Evolutionary conservation across 208 protist species (phyloP).

Genomic region (Wallacemonas rigidus): DNA sequence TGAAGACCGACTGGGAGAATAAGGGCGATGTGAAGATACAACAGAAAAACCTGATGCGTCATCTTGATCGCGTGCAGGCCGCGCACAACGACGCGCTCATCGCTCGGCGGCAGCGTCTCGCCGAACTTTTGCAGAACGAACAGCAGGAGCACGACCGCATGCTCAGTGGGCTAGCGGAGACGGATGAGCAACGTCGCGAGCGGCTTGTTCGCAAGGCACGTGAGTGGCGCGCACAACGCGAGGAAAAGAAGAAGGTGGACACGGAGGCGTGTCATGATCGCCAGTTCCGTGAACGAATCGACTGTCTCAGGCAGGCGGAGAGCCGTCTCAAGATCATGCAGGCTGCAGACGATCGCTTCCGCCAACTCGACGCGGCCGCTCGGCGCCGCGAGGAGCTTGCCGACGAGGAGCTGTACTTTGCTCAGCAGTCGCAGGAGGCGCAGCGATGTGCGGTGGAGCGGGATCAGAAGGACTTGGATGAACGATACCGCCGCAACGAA

Average conservation of each 20-base stretch:
- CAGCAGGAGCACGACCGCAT: constrained; percentile 65
- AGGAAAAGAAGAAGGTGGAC: constrained; percentile 55
- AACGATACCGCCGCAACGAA: constrained; percentile 42
- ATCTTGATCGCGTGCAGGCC: constrained; percentile 75
- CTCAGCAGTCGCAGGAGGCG: constrained; percentile 71
- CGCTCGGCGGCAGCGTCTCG: constrained; percentile 68
- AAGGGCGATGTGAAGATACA: constrained; percentile 46
- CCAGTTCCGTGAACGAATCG: constrained; percentile 81
- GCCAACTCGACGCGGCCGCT: constrained; percentile 59
- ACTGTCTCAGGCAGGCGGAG: constrained; percentile 79
- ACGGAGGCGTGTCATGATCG: constrained; percentile 59
- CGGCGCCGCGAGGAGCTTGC: constrained; percentile 42
- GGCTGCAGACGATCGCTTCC: constrained; percentile 67
- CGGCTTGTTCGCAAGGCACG: constrained; percentile 74
- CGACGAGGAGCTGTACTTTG: constrained; percentile 67
- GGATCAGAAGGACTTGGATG: constrained; percentile 63
- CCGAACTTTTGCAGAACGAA: constrained; percentile 66
- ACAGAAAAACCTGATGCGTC: constrained; percentile 52
- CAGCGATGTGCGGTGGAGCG: constrained; percentile 64
- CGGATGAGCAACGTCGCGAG: constrained; percentile 85
- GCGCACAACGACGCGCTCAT: constrained; percentile 81
- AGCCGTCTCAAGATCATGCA: constrained; percentile 88
- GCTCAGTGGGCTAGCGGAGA: constrained; percentile 71
- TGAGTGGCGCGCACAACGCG: constrained; percentile 64
- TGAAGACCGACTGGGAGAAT: constrained; percentile 64